Percentiles rank a stretch among this genome's conserved stretches.
Evolutionary conservation across 768 basidiomycete species (phyloP).

Genomic region (Cyclocybe aegerita): DNA sequence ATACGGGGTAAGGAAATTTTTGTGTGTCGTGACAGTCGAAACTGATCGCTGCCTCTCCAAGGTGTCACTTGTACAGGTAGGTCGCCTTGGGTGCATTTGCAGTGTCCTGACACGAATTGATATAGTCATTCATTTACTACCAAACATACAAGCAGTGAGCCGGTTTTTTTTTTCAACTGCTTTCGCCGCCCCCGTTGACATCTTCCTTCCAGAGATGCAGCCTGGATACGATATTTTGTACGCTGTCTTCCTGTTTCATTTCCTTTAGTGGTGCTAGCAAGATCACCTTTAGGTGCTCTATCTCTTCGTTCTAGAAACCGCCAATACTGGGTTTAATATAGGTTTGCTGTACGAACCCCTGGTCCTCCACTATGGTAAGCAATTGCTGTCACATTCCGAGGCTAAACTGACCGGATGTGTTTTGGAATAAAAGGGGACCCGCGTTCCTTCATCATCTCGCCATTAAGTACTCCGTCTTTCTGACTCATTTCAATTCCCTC

Average conservation of each 20-base stretch:
- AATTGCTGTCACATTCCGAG: too few species aligned
- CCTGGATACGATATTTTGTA: conserved; percentile 34
- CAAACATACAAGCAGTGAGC: conserved; percentile 2
- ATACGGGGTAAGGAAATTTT: too few species aligned
- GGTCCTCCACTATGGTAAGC: conserved; percentile 33
- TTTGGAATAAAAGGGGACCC: conserved; percentile 8
- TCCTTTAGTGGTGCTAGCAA: too few species aligned
- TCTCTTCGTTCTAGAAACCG: conserved; percentile 33
- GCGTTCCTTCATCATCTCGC: conserved; percentile 23
- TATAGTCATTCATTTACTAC: too few species aligned
- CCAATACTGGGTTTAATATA: conserved; percentile 35
- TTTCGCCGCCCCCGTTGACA: too few species aligned
- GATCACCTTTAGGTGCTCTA: conserved; percentile 28
- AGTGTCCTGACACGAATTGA: too few species aligned
- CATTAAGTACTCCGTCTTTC: conserved; percentile 26
- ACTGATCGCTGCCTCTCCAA: too few species aligned
- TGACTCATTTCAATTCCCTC: background rate
- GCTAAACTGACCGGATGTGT: background rate
- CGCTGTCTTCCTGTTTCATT: too few species aligned
- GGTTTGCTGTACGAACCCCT: conserved; percentile 39
- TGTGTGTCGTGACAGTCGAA: too few species aligned
- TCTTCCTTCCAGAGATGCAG: conserved; percentile 32
- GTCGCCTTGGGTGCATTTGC: too few species aligned
- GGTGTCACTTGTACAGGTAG: too few species aligned
- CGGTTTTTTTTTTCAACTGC: background rate